Evolutionary conservation across 176 grass and related monocot species (phyloP), one percentile per base, ranked within the genome.

Genomic region (Oryza glaberrima): DNA sequence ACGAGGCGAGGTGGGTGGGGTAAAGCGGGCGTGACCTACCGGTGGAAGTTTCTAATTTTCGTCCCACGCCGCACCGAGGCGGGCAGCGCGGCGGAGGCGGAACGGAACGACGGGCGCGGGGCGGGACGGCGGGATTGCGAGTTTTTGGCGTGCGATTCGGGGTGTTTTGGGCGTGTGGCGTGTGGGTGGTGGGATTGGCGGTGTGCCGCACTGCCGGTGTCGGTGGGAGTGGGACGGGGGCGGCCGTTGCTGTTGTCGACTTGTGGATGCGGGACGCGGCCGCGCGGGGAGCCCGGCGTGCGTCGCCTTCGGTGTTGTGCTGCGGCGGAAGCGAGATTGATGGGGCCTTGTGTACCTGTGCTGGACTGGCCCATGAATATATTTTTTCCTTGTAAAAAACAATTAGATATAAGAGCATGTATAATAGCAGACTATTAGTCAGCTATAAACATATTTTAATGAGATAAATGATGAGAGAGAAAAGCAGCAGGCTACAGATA

Each of bases 31-130:
- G 60, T 3, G 79, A 86, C 84, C 73, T 70, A 90, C 88, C 69
- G 67, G 32, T 49, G 75, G 84, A 90, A 90, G 84, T 75, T 87
- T 80, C 79, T 69, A 69, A 40, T 83, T 83, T 16, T 71, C 82
- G 82, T 80, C 8, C 36, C 14, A 36, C 13, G 40, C 40, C 40
- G 40, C 85, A 49, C 47, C 47, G 79, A 58, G 67, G 70, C 63
- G 10, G 58, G 10, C 54, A 58, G 17, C 40, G 40, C 4, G 8
- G 17, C 56, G 19, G 20, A n/a, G 20, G 52, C 52, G 52, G 52
- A 6, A 19, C 19, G 56, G 17, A 20, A 6, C 49, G 49, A 15
- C 49, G 15, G 4, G 49, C 49, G 49, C 49, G 49, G 49, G 14
- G 49, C 49, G 49, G 49, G 14, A 6, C 49, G 49, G 49, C 49